These are phyloP conservation scores for Trametes maxima DNA, from an alignment of 768 basidiomycete species.

Conservation along the genomic window DNA sequence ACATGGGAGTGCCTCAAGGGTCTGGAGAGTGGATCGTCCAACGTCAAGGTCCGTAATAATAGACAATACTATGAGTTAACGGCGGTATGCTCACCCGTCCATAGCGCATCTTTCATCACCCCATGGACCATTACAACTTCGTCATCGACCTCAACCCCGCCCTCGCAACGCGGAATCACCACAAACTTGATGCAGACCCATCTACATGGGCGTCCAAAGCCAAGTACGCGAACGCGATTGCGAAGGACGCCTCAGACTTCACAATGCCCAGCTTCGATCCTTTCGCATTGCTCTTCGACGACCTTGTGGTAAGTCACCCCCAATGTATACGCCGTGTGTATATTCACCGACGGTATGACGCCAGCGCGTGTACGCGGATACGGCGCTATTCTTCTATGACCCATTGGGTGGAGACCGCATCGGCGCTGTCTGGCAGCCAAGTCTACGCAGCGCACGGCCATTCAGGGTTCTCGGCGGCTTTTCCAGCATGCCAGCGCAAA, in stretches of 20 bases:
- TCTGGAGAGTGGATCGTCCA: conserved; percentile 50
- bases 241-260: conserved; percentile 25
- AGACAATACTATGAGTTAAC: not conserved
- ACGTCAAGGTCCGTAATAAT: conserved; percentile 56
- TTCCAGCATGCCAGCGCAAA: conserved; percentile 58
- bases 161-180: conserved; percentile 70
- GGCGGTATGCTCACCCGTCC: not conserved
- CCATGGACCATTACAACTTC: conserved; percentile 84
- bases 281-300: conserved; percentile 60
- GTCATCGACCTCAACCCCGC: conserved; percentile 71
- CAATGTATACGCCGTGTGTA: too few relatives aligned
- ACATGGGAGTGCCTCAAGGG: conserved; percentile 62
- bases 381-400: conserved; percentile 85
- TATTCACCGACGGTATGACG: not conserved
- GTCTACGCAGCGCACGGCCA: conserved; percentile 56
- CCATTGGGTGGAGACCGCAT: conserved; percentile 75
- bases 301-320: conserved; percentile 62
- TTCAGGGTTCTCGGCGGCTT: conserved; percentile 86
- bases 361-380: conserved; percentile 73
- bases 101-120: conserved; percentile 70
- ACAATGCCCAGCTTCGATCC: conserved; percentile 82
- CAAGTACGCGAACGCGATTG: conserved; percentile 48
- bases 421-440: conserved; percentile 87
- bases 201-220: conserved; percentile 47
- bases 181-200: conserved; percentile 61